Conservation (phyloP, 495 filamentous ascomycete species). For the Aspergillus sclerotioniger region DNA sequence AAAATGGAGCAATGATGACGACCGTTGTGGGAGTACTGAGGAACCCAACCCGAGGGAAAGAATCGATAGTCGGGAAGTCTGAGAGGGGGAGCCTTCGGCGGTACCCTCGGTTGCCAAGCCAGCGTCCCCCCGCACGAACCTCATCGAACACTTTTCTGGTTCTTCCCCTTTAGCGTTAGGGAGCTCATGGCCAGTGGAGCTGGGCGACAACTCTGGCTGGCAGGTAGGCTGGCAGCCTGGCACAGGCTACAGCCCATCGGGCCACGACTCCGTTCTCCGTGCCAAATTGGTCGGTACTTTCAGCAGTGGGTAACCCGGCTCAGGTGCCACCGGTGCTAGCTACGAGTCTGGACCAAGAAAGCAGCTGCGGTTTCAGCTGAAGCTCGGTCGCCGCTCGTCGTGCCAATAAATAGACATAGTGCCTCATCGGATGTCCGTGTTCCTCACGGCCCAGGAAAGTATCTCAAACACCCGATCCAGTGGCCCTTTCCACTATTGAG, state of each 20-base stretch:
- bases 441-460: conserved; percentile 3
- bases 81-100: background rate
- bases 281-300: conserved; percentile 1
- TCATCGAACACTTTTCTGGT: conserved; percentile 1
- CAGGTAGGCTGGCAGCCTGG: background rate
- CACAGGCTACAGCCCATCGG: background rate
- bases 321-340: background rate
- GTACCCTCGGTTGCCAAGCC: conserved; percentile 1
- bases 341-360: conserved; percentile 1
- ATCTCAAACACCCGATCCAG: background rate
- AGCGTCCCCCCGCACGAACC: conserved; percentile 5
- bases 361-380: background rate
- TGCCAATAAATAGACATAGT: conserved; percentile 1
- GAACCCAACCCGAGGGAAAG: background rate
- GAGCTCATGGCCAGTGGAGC: conserved; percentile 7
- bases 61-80: background rate
- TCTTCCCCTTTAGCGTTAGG: background rate
- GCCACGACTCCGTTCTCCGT: background rate
- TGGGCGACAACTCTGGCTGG: background rate
- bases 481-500: background rate
- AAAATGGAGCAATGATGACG: background rate
- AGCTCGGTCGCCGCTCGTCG: background rate
- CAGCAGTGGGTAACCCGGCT: background rate
- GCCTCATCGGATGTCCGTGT: background rate
- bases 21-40: conserved; percentile 2